A percentile compares a stretch with the other conserved stretches of the same genome.
These are phyloP conservation scores for Boletus rex-veris DNA, from an alignment of 768 basidiomycete species.

Conservation along the genomic window DNA sequence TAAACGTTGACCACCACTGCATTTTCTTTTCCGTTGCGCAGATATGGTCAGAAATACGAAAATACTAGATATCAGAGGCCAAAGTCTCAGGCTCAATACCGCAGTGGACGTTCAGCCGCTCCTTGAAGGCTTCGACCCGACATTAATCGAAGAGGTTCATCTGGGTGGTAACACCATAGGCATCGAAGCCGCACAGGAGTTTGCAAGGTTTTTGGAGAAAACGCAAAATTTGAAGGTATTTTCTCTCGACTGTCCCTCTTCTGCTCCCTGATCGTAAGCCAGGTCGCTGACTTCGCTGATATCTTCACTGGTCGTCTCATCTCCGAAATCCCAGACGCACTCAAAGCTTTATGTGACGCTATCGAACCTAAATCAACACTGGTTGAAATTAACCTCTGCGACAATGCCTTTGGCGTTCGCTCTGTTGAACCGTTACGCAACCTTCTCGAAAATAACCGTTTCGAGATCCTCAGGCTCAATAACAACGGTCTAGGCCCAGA, in stretches of 20 bases:
- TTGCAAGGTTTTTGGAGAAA: slow-evolving; percentile 74
- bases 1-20: background rate
- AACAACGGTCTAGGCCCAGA: slow-evolving; percentile 96
- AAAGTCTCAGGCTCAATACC: slow-evolving; percentile 69
- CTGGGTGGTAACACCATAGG: slow-evolving; percentile 94
- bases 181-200: slow-evolving; percentile 80
- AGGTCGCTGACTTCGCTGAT: slow-evolving; percentile 96
- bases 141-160: slow-evolving; percentile 79
- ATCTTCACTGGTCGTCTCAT: slow-evolving; percentile 98
- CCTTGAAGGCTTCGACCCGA: slow-evolving; percentile 61
- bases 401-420: slow-evolving; percentile 96
- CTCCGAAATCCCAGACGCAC: slow-evolving; percentile 87
- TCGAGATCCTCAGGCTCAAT: slow-evolving; percentile 81
- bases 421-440: slow-evolving; percentile 92
- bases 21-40: background rate
- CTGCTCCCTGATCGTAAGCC: slow-evolving; percentile 4
- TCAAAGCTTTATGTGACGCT: slow-evolving; percentile 84
- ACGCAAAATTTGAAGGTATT: slow-evolving; percentile 67
- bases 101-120: slow-evolving; percentile 72
- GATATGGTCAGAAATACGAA: slow-evolving; percentile 18
- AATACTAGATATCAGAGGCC: slow-evolving; percentile 29
- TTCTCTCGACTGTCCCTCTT: background rate
- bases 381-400: slow-evolving; percentile 84
- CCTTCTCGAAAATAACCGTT: slow-evolving; percentile 79
- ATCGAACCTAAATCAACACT: slow-evolving; percentile 78